These are phyloP conservation scores for Waltergamsia citrina DNA, from an alignment of 2,329 filamentous ascomycete genomes.

Conservation along the genomic window DNA sequence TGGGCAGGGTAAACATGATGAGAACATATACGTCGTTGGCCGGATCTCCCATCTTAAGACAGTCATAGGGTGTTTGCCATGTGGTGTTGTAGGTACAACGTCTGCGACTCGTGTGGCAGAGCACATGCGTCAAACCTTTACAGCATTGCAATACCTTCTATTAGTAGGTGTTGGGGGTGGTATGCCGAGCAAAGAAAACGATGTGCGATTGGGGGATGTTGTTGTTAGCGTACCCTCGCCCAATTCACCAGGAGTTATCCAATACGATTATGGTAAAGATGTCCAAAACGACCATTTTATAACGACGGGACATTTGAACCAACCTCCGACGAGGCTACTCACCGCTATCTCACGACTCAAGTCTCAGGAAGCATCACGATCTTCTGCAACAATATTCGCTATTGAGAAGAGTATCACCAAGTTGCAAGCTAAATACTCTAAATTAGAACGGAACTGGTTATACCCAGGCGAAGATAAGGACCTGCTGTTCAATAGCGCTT, in stretches of 20 bases:
- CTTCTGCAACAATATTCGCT: constrained; percentile 1
- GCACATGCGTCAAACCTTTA: constrained; percentile 17
- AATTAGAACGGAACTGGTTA: neutral
- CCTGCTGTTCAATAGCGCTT: neutral
- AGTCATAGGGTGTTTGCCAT: constrained; percentile 18
- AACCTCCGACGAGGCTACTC: constrained; percentile 5
- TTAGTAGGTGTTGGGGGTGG: constrained; percentile 24
- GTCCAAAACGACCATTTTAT: constrained; percentile 5
- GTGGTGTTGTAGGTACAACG: constrained; percentile 13
- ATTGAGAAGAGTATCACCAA: constrained; percentile 3
- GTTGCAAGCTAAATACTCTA: constrained; percentile 3
- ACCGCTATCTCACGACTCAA: constrained; percentile 4
- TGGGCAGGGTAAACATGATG: constrained; percentile 11
- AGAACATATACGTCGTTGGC: constrained; percentile 19
- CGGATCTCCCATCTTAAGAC: constrained; percentile 21
- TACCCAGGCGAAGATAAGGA: neutral
- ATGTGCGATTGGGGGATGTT: constrained; percentile 16
- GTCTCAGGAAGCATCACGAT: constrained; percentile 11
- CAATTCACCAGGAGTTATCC: constrained; percentile 3
- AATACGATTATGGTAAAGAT: constrained; percentile 9
- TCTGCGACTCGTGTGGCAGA: constrained; percentile 14
- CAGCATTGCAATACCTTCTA: constrained; percentile 15
- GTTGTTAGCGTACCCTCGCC: constrained; percentile 8
- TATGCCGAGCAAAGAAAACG: constrained; percentile 15
- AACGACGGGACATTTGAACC: constrained; percentile 4